Evolutionary conservation across 2,329 filamentous ascomycete species (phyloP).

Genomic region (Lecanicillium sp.): DNA sequence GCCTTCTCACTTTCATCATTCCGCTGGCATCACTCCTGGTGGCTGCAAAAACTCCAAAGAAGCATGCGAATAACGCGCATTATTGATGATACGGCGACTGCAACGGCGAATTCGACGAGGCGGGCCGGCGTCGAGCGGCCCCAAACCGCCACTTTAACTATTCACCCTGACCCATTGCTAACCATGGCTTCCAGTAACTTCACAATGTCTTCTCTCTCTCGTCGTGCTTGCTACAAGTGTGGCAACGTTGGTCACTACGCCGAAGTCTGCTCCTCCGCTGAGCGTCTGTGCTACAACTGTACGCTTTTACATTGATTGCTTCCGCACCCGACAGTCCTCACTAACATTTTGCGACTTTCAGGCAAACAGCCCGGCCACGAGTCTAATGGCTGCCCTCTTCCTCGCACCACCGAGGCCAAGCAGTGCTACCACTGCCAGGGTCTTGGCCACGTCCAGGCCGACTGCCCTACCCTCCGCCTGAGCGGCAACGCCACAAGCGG

Average conservation of each 20-base stretch:
- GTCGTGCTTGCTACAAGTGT: constrained; percentile 76
- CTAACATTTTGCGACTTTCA: constrained; percentile 21
- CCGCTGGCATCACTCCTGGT: too few relatives aligned
- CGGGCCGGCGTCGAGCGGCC: neutral
- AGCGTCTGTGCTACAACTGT: constrained; percentile 99
- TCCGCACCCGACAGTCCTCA: neutral
- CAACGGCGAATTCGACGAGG: neutral
- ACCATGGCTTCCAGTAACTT: constrained; percentile 9
- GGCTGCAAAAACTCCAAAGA: neutral
- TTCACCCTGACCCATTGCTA: neutral
- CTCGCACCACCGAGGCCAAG: constrained; percentile 95
- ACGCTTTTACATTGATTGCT: constrained; percentile 31
- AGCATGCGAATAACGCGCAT: too few relatives aligned
- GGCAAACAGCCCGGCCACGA: constrained; percentile 58
- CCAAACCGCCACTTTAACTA: neutral
- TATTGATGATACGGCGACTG: too few relatives aligned
- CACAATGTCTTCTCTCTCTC: constrained; percentile 70
- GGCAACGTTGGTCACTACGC: constrained; percentile 73
- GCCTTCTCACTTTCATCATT: too few relatives aligned
- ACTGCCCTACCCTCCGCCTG: constrained; percentile 92
- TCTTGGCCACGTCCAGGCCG: constrained; percentile 94
- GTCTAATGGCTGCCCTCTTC: constrained; percentile 93
- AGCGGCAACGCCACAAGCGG: constrained; percentile 74
- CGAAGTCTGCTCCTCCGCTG: constrained; percentile 94
- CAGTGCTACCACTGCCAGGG: constrained; percentile 99